These are phyloP conservation scores for Citrus inodora DNA, from an alignment of 345 rosid genomes.

Conservation along the genomic window DNA sequence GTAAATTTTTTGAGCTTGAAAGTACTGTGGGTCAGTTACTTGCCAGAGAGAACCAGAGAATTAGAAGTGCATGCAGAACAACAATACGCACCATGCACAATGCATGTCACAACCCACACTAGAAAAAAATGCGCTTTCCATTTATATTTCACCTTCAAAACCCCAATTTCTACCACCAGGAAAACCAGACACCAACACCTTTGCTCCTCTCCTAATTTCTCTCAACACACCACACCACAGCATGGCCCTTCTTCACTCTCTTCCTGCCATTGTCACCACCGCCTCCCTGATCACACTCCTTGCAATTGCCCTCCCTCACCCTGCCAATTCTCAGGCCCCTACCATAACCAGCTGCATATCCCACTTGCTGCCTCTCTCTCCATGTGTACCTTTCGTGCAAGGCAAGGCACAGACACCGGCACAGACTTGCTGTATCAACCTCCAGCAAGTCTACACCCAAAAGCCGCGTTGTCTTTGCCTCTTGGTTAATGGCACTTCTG, in stretches of 20 bases:
- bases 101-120: constrained; percentile 50
- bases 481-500: constrained; percentile 49
- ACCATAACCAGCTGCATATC: constrained; percentile 45
- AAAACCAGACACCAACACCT: neutral
- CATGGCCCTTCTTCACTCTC: constrained; percentile 26
- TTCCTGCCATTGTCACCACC: constrained; percentile 14
- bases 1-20: neutral
- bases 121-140: constrained; percentile 30
- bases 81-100: constrained; percentile 48
- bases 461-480: constrained; percentile 68
- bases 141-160: constrained; percentile 17
- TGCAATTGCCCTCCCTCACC: constrained; percentile 22
- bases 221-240: constrained; percentile 1
- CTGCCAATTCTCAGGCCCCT: constrained; percentile 37
- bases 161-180: constrained; percentile 6
- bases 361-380: constrained; percentile 48
- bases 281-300: constrained; percentile 25
- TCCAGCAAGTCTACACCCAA: constrained; percentile 46
- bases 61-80: constrained; percentile 35
- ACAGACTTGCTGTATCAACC: constrained; percentile 62
- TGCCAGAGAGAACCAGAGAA: constrained; percentile 5
- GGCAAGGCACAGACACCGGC: constrained; percentile 50
- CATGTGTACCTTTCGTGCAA: constrained; percentile 74
- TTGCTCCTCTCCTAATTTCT: neutral
- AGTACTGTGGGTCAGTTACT: neutral